phyloP scores from a whole-genome alignment of 2,329 filamentous ascomycete genomes.

The Lasiodiplodia citricola region DNA sequence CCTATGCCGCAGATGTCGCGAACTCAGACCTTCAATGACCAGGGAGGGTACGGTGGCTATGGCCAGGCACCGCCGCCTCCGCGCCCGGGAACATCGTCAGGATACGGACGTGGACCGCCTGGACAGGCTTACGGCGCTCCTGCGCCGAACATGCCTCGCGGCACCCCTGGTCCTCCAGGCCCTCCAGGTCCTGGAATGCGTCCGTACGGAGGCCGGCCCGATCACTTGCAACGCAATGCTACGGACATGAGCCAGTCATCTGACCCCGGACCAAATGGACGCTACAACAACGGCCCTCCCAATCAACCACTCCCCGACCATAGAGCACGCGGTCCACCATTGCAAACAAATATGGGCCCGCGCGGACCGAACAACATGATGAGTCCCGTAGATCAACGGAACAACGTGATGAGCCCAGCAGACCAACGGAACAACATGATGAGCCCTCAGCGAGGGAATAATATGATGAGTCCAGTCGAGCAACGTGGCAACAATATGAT shows the following conservation, averaged over 20 bases:
- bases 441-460: neutral
- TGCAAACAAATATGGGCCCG: slow-evolving; percentile 10
- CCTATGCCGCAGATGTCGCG: slow-evolving; percentile 55
- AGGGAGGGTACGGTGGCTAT: slow-evolving; percentile 35
- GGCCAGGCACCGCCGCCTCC: slow-evolving; percentile 30
- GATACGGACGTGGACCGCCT: slow-evolving; percentile 24
- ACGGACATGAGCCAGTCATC: slow-evolving; percentile 32
- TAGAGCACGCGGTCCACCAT: slow-evolving; percentile 18
- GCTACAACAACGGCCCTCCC: slow-evolving; percentile 18
- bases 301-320: slow-evolving; percentile 27
- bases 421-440: neutral
- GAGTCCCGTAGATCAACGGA: neutral
- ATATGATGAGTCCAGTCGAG: neutral
- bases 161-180: slow-evolving; percentile 28
- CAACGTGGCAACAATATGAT: neutral
- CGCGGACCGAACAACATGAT: slow-evolving; percentile 37
- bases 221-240: slow-evolving; percentile 40
- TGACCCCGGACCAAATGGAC: slow-evolving; percentile 19
- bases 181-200: slow-evolving; percentile 29
- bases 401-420: slow-evolving; percentile 7
- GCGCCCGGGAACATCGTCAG: slow-evolving; percentile 7
- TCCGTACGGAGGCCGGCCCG: slow-evolving; percentile 33
- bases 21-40: slow-evolving; percentile 43
- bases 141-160: slow-evolving; percentile 11
- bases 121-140: slow-evolving; percentile 11